These are phyloP conservation scores for Chlamydomonas sp. DNA, from an alignment of 139 green algal species.

Conservation along the genomic window DNA sequence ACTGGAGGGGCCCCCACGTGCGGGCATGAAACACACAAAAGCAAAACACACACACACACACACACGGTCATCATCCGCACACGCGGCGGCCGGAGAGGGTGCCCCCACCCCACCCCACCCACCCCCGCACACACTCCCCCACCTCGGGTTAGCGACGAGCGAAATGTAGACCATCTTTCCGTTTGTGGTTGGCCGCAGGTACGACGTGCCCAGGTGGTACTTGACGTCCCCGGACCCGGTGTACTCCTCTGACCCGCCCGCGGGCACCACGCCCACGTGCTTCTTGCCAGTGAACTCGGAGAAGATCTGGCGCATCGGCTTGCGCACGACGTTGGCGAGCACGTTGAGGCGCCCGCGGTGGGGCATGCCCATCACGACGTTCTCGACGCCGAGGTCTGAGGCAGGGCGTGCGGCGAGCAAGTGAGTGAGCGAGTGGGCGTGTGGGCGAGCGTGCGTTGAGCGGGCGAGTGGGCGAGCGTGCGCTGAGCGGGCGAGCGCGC, in stretches of 20 bases:
- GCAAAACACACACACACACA: too few species aligned
- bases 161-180: constrained; percentile 88
- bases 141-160: constrained; percentile 89
- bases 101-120: too few species aligned
- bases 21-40: too few species aligned
- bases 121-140: neutral
- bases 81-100: too few species aligned
- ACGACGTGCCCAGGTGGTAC: constrained; percentile 96
- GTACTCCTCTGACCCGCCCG: constrained; percentile 28
- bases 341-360: constrained; percentile 91
- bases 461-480: too few species aligned
- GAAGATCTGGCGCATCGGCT: constrained; percentile 95
- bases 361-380: constrained; percentile 87
- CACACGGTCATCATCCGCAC: too few species aligned
- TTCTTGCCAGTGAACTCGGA: constrained; percentile 84
- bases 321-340: constrained; percentile 96
- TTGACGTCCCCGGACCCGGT: constrained; percentile 77
- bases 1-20: too few species aligned
- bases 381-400: constrained; percentile 80
- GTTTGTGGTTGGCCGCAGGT: constrained; percentile 80
- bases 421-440: too few species aligned
- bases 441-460: too few species aligned
- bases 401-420: too few species aligned
- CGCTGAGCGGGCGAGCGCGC: too few species aligned
- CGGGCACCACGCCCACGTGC: constrained; percentile 28